Conservation (phyloP, 2,329 filamentous ascomycete species). For the Fusarium duplospermum region DNA sequence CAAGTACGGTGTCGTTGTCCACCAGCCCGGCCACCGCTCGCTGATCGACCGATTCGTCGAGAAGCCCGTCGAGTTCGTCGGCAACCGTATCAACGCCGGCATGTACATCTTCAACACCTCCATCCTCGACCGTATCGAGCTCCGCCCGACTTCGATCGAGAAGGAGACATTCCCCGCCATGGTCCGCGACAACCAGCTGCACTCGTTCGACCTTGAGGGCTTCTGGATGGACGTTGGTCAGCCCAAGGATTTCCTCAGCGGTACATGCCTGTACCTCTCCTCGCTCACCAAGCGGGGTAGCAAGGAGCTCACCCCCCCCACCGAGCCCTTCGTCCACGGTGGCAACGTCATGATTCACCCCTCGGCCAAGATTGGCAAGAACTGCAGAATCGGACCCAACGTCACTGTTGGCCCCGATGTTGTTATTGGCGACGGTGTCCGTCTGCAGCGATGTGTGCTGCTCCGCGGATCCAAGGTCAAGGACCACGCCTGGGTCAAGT, state of each 20-base stretch:
- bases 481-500: constrained; percentile 99
- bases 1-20: constrained; percentile 98
- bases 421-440: constrained; percentile 91
- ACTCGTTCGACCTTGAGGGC: constrained; percentile 95
- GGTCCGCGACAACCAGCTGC: constrained; percentile 87
- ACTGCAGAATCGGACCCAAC: constrained; percentile 97
- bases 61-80: constrained; percentile 98
- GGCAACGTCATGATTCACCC: constrained; percentile 97
- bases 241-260: constrained; percentile 97
- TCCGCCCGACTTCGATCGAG: constrained; percentile 96
- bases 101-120: constrained; percentile 98
- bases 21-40: constrained; percentile 91
- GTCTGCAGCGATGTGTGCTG: constrained; percentile 92
- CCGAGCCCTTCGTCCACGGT: constrained; percentile 85
- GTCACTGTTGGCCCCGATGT: constrained; percentile 96
- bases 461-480: constrained; percentile 93
- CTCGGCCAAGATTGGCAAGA: constrained; percentile 95
- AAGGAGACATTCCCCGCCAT: constrained; percentile 99
- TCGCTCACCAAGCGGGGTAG: constrained; percentile 91
- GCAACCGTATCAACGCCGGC: constrained; percentile 98
- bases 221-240: constrained; percentile 99
- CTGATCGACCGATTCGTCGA: constrained; percentile 99
- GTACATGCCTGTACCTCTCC: constrained; percentile 95
- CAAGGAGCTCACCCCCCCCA: constrained; percentile 80
- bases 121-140: constrained; percentile 90